phyloP scores from a whole-genome alignment of 352 stramenopile genomes.

The Peronospora tabacina region DNA sequence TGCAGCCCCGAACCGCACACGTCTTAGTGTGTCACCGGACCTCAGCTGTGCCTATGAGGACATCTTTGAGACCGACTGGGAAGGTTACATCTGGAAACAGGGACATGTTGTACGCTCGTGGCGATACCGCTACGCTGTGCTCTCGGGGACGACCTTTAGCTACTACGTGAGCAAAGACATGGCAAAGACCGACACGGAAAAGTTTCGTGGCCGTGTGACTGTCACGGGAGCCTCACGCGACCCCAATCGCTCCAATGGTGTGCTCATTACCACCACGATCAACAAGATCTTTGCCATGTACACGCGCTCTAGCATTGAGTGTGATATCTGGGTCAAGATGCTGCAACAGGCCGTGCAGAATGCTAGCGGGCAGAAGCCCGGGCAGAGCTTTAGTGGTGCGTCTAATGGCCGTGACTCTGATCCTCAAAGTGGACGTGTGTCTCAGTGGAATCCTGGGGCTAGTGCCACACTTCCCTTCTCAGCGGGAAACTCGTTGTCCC shows the following conservation, averaged over 20 bases:
- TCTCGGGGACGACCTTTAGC: constrained; percentile 70
- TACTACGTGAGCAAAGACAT: constrained; percentile 83
- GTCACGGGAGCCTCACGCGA: constrained; percentile 67
- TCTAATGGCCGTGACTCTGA: constrained; percentile 57
- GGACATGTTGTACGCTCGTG: constrained; percentile 81
- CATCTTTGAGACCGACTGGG: constrained; percentile 84
- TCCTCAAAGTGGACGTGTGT: constrained; percentile 26
- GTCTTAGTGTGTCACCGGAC: constrained; percentile 62
- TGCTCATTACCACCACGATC: constrained; percentile 82
- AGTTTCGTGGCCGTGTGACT: constrained; percentile 72
- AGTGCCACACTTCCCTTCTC: constrained; percentile 24
- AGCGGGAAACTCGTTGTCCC: constrained; percentile 36
- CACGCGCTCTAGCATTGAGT: constrained; percentile 71
- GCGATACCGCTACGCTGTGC: constrained; percentile 75
- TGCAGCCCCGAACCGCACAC: constrained; percentile 24
- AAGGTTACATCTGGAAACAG: constrained; percentile 85
- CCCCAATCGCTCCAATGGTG: constrained; percentile 54
- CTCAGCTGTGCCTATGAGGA: constrained; percentile 70
- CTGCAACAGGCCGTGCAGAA: constrained; percentile 69
- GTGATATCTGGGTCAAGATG: constrained; percentile 82
- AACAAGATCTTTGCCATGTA: constrained; percentile 84
- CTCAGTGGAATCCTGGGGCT: constrained; percentile 23
- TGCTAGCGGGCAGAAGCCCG: constrained; percentile 38
- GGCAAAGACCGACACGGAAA: constrained; percentile 71
- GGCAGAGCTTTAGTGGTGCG: constrained; percentile 42